phyloP scores from a whole-genome alignment of 169 alveolate genomes.

The Babesia gibsoni region DNA sequence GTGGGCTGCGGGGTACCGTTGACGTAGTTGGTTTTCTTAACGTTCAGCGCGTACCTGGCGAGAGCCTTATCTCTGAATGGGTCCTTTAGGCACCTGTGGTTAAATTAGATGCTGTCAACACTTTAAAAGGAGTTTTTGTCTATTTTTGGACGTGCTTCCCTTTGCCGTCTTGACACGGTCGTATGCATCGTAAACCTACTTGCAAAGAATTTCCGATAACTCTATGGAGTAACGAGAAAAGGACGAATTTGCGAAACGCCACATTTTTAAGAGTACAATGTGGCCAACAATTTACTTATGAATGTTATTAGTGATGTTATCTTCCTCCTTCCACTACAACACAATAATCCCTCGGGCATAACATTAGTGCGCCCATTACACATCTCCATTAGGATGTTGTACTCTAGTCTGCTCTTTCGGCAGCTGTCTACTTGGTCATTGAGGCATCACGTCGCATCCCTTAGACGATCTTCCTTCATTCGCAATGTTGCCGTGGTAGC shows the following conservation, averaged over 20 bases:
- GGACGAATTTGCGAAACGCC: slow-evolving; percentile 77
- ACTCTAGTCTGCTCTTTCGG: slow-evolving; percentile 1
- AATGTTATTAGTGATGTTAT: not conserved
- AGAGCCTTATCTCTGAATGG: slow-evolving; percentile 77
- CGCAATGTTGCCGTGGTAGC: slow-evolving; percentile 98
- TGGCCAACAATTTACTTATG: slow-evolving; percentile 1
- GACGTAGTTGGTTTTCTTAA: slow-evolving; percentile 67
- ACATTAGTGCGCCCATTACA: not conserved
- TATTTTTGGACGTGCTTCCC: too few relatives aligned
- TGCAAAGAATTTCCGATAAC: slow-evolving; percentile 76
- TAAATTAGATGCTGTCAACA: too few relatives aligned
- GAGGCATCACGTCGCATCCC: not conserved
- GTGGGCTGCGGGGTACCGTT: slow-evolving; percentile 72
- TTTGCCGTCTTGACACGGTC: not conserved
- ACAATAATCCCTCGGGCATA: not conserved
- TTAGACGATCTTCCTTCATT: slow-evolving; percentile 67
- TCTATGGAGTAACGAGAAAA: slow-evolving; percentile 76
- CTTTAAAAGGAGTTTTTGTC: not conserved
- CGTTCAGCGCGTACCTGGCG: slow-evolving; percentile 70
- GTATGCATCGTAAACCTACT: slow-evolving; percentile 45
- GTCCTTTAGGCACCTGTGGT: slow-evolving; percentile 74
- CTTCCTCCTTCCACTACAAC: not conserved
- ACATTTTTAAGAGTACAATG: slow-evolving; percentile 57
- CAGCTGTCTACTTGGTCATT: not conserved
- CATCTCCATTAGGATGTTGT: not conserved